phyloP scores from a whole-genome alignment of 2,329 filamentous ascomycete genomes.

The Fusarium compactum region DNA sequence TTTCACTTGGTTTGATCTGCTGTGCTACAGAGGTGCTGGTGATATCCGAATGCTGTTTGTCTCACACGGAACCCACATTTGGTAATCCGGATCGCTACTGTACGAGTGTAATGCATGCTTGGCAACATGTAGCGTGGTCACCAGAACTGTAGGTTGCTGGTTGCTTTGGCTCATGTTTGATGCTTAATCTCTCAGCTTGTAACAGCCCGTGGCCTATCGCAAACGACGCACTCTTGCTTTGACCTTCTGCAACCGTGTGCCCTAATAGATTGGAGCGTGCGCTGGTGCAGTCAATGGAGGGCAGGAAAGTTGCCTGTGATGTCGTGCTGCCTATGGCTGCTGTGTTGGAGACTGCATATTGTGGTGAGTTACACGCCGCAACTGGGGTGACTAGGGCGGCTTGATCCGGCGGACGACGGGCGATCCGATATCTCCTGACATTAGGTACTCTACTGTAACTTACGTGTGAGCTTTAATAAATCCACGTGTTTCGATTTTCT shows the following conservation, averaged over 20 bases:
- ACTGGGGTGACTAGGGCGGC: conserved; percentile 10
- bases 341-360: background rate
- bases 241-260: background rate
- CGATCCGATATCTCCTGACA: conserved; percentile 25
- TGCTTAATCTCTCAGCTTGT: conserved; percentile 13
- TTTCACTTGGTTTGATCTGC: conserved; percentile 18
- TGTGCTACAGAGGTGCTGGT: conserved; percentile 2
- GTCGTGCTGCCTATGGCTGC: conserved; percentile 6
- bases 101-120: conserved; percentile 9
- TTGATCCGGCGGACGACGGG: conserved; percentile 29
- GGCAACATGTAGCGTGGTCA: conserved; percentile 37
- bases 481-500: conserved; percentile 2
- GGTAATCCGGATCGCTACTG: conserved; percentile 13
- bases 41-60: conserved; percentile 22
- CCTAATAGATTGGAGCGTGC: background rate
- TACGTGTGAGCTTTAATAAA: conserved; percentile 8
- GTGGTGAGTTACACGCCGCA: conserved; percentile 14
- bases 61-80: conserved; percentile 19
- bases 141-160: conserved; percentile 7
- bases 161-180: conserved; percentile 1
- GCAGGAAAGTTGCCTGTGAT: conserved; percentile 4
- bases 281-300: conserved; percentile 8
- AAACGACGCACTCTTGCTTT: conserved; percentile 2
- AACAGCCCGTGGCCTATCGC: conserved; percentile 15
- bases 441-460: background rate